These are phyloP conservation scores for Pythium dissimile DNA, from an alignment of 352 stramenopile species.

Conservation along the genomic window DNA sequence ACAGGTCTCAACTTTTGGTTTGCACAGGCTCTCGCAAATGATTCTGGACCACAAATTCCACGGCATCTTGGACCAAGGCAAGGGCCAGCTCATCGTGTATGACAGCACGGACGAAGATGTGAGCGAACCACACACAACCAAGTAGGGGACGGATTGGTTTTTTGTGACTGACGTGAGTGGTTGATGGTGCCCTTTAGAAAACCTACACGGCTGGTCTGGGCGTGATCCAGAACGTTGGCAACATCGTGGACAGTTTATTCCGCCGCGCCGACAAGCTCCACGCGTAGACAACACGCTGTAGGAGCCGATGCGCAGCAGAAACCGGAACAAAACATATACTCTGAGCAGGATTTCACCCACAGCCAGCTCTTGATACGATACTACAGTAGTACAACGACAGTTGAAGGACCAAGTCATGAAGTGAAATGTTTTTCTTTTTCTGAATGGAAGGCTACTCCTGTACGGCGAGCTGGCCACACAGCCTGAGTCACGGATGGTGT, in stretches of 20 bases:
- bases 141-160: too few relatives aligned
- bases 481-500: too few relatives aligned
- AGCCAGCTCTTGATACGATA: too few relatives aligned
- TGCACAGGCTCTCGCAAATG: conserved; percentile 97
- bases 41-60: conserved; percentile 99
- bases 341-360: too few relatives aligned
- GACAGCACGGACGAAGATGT: conserved; percentile 92
- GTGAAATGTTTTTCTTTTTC: too few relatives aligned
- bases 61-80: conserved; percentile 98
- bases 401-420: too few relatives aligned
- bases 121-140: too few relatives aligned
- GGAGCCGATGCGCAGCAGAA: not conserved
- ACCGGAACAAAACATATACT: not conserved
- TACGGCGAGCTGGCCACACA: too few relatives aligned
- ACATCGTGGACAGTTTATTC: conserved; percentile 96
- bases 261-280: conserved; percentile 81
- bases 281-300: conserved; percentile 33
- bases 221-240: conserved; percentile 96
- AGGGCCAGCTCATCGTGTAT: conserved; percentile 99
- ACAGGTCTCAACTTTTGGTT: not conserved
- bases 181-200: conserved; percentile 53
- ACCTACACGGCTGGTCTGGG: conserved; percentile 92
- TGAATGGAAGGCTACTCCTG: too few relatives aligned
- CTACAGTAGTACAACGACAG: too few relatives aligned
- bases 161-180: conserved; percentile 6